Evolutionary conservation across 768 basidiomycete species (phyloP), one percentile per base, ranked within the genome.

Genomic region (Suillus spraguei): DNA sequence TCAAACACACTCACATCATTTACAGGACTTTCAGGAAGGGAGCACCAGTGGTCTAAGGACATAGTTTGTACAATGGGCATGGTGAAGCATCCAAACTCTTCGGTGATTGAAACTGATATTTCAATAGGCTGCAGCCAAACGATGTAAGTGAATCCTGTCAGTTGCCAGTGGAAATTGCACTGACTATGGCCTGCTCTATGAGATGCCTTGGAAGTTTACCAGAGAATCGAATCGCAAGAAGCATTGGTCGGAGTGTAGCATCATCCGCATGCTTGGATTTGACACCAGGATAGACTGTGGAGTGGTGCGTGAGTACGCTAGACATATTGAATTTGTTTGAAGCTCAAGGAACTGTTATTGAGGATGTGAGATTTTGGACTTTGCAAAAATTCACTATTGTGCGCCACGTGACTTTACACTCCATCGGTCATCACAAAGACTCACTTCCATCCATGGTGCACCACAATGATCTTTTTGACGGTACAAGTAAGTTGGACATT

Each of bases 181-280:
- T 49, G 11, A 49, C 47, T 49, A 49, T 49, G 24, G 8, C 3
- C 22, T 14, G 24, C 47, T 49, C 47, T 14, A 14, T 24, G 2
- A 49, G 47, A 49, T 49, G 47, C 47, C 47, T 49, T 49, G 47
- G 47, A 24, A 49, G 47, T 49, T 6, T 49, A 24, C 47, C 22
- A 5, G 24, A 49, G 8, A 49, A 49, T 24, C 5, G 5, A 24
- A 24, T 49, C 24, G 13, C 6, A 5, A 49, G 47, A 24, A 49
- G 47, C 47, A 24, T 24, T 24, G 47, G 22, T 49, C 7, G 47
- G 47, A 49, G 47, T 49, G 22, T 49, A 49, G 8, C 24, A 14
- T 49, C 6, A 5, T 49, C 22, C 6, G 24, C 22, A 7, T 49
- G 13, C 47, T 49, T 0, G 14, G 22, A 49, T 49, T 24, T 0